Conservation (phyloP, 352 stramenopile genomes). For the Pythium aristosporum region DNA sequence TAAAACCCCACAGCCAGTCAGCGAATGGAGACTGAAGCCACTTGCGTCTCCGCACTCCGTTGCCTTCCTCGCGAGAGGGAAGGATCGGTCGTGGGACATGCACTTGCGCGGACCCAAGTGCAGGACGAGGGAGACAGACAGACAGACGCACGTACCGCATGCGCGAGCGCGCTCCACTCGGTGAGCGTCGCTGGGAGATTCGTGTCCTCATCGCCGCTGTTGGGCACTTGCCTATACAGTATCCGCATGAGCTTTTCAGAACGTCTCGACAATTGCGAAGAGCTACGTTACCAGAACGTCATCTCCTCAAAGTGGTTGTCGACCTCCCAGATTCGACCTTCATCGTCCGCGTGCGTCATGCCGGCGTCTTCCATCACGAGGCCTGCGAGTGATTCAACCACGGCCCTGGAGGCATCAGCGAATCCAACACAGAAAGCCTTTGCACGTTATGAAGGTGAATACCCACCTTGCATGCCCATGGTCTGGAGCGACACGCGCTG, state of each 20-base stretch:
- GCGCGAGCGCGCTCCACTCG: constrained; percentile 54
- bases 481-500: constrained; percentile 39
- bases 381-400: constrained; percentile 26
- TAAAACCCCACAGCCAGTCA: not conserved
- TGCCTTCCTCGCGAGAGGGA: not conserved
- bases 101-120: constrained; percentile 7
- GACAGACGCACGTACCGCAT: constrained; percentile 37
- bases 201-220: constrained; percentile 48
- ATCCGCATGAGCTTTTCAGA: not conserved
- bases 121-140: not conserved
- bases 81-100: constrained; percentile 8
- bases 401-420: constrained; percentile 1
- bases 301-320: constrained; percentile 75
- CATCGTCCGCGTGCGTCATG: constrained; percentile 52
- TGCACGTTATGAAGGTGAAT: not conserved
- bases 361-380: constrained; percentile 64
- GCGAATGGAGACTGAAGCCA: not conserved
- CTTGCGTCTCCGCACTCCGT: not conserved
- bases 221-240: constrained; percentile 47
- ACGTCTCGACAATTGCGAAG: constrained; percentile 19
- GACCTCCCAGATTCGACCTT: constrained; percentile 75
- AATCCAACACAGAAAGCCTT: not conserved
- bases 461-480: constrained; percentile 43
- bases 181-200: constrained; percentile 48
- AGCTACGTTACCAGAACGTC: constrained; percentile 50